Conservation (phyloP, 129 eudicot species). For the Mikania micrantha region DNA sequence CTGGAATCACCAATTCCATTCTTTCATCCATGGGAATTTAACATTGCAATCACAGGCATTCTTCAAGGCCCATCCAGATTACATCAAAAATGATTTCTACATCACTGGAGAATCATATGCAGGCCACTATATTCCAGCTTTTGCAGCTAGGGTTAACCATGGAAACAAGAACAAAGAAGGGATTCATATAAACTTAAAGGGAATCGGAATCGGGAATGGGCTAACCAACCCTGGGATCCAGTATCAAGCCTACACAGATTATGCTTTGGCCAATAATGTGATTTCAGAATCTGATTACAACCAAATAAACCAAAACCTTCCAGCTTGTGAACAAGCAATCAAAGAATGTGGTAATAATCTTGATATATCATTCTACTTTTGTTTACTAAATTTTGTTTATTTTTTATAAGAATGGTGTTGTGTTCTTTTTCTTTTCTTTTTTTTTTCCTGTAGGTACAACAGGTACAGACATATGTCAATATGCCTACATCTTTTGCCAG, state of each 20-base stretch:
- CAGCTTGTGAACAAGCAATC: slow-evolving; percentile 39
- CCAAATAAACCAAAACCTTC: slow-evolving; percentile 24
- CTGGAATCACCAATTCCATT: background rate
- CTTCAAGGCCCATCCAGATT: slow-evolving; percentile 60
- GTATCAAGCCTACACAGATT: slow-evolving; percentile 61
- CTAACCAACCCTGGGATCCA: slow-evolving; percentile 64
- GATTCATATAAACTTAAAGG: slow-evolving; percentile 31
- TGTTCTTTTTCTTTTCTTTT: too few species aligned
- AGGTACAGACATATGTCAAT: slow-evolving; percentile 38
- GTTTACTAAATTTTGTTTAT: background rate
- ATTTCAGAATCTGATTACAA: slow-evolving; percentile 36
- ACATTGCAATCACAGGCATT: slow-evolving; percentile 47
- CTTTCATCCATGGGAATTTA: slow-evolving; percentile 9
- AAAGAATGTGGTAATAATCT: slow-evolving; percentile 47
- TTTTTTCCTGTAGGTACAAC: slow-evolving; percentile 48
- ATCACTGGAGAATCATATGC: slow-evolving; percentile 96
- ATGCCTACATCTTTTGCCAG: slow-evolving; percentile 42
- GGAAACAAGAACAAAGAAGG: slow-evolving; percentile 39
- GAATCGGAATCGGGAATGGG: slow-evolving; percentile 82
- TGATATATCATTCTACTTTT: background rate
- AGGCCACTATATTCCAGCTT: slow-evolving; percentile 59
- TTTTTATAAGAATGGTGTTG: background rate
- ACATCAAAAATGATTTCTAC: slow-evolving; percentile 64
- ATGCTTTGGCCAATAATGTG: slow-evolving; percentile 45
- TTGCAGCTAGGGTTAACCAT: slow-evolving; percentile 27